Evolutionary conservation across 345 rosid genomes (phyloP), one percentile per base, ranked within the genome.

Genomic region (Lepidium sativum): DNA sequence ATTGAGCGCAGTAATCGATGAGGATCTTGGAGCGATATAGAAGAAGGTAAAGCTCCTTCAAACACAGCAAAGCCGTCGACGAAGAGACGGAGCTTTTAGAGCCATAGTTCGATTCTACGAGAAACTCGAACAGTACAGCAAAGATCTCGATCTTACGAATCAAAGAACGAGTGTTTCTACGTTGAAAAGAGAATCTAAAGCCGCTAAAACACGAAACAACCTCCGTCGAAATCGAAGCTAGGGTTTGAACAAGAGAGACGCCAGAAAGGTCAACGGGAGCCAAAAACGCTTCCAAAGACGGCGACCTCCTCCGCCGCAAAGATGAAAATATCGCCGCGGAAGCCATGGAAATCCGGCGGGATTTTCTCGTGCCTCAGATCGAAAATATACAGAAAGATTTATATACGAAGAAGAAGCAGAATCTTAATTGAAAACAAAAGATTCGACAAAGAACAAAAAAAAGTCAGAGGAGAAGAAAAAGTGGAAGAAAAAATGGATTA

Each of bases 301-400:
- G 88, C 44, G 92, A 82, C 56, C 96, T 78, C 67, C 91, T 79
- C 70, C 94, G 75, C 63, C 96, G 78, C 0, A 90, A 60, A 44
- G 96, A 95, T 32, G 96, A 86, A 67, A 95, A 86, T 54, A 88
- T 86, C 18, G 96, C 95, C 5, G 89, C 94, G 6, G 85, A 63
- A 0, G 99, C 96, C 99, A 95, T 88, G 23, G 5, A 59, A 72
- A 27, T 67, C 75, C 43, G 41, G 43, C 5, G 45, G 43, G 58
- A 35, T 33, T 25, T 18, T 21, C 23, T 9, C 14, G 38, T 25
- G 5, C 0, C 34, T 12, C 50, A 65, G 69, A 60, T 51, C 65
- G 64, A 53, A 60, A 51, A 56, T 45, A 44, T 13, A 11, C 29
- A 15, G 48, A 58, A 16, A 52, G 37, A 55, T 35, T 56, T 63